Evolutionary conservation across 345 rosid genomes (phyloP).

Genomic region (Gossypium turneri): DNA sequence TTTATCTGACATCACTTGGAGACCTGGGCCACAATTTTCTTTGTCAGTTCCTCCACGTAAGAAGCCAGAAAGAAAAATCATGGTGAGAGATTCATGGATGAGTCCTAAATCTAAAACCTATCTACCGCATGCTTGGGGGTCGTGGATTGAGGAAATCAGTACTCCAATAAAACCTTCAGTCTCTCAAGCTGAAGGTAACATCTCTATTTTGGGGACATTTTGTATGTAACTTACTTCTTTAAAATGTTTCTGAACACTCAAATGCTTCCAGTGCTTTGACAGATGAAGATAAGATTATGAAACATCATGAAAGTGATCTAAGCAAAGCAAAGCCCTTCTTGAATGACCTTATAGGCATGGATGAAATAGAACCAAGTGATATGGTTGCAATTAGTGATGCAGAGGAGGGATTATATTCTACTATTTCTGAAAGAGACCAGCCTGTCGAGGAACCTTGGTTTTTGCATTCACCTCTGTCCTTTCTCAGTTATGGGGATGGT

Average conservation of each 20-base stretch:
- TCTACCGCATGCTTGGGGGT: slow-evolving; percentile 55
- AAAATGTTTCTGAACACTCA: slow-evolving; percentile 76
- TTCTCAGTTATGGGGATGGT: slow-evolving; percentile 22
- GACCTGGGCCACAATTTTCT: slow-evolving; percentile 84
- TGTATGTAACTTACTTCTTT: slow-evolving; percentile 25
- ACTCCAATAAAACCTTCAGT: slow-evolving; percentile 29
- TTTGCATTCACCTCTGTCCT: slow-evolving; percentile 30
- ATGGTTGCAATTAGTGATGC: slow-evolving; percentile 25
- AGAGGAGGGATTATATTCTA: slow-evolving; percentile 25
- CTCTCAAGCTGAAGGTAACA: slow-evolving; percentile 52
- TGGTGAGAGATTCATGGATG: slow-evolving; percentile 86
- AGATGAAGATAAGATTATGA: slow-evolving; percentile 50
- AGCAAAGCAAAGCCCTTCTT: slow-evolving; percentile 30
- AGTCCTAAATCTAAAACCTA: slow-evolving; percentile 34
- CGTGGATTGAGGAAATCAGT: slow-evolving; percentile 68
- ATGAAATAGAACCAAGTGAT: slow-evolving; percentile 28
- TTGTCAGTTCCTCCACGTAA: slow-evolving; percentile 47
- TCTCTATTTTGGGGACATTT: slow-evolving; percentile 28
- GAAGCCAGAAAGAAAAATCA: slow-evolving; percentile 37
- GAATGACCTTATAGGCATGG: slow-evolving; percentile 33
- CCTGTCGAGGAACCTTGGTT: slow-evolving; percentile 97
- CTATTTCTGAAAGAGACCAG: slow-evolving; percentile 51
- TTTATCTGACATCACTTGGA: slow-evolving; percentile 61
- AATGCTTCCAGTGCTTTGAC: slow-evolving; percentile 92
- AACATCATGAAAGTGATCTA: slow-evolving; percentile 26